Evolutionary conservation across 768 basidiomycete genomes (phyloP).

Genomic region (Cystobasidium tubakii): DNA sequence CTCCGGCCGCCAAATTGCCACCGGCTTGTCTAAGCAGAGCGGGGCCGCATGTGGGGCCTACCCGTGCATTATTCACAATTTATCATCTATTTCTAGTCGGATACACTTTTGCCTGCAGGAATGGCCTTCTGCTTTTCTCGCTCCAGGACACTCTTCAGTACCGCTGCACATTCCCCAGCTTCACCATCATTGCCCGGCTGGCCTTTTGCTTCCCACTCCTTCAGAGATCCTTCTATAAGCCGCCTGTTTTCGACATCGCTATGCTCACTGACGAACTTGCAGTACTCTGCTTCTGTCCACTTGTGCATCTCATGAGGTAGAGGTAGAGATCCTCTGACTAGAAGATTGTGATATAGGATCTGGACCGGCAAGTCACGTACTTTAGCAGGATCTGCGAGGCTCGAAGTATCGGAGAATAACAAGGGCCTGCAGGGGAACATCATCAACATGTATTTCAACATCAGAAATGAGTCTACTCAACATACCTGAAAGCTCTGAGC

Average conservation of each 20-base stretch:
- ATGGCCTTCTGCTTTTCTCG: constrained; percentile 3
- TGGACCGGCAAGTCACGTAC: constrained; percentile 71
- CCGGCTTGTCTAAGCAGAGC: not conserved
- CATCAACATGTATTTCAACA: too few relatives aligned
- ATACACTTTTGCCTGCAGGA: not conserved
- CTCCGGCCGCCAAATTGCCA: not conserved
- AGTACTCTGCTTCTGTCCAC: constrained; percentile 94
- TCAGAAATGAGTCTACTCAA: not conserved
- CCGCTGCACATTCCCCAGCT: constrained; percentile 1
- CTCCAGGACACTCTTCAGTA: not conserved
- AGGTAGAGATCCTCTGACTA: constrained; percentile 68
- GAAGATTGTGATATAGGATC: constrained; percentile 77
- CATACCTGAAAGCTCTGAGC: constrained; percentile 55
- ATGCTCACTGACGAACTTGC: constrained; percentile 92
- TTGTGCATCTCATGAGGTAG: constrained; percentile 83
- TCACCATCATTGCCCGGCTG: not conserved
- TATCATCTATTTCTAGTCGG: not conserved
- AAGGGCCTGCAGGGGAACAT: constrained; percentile 60
- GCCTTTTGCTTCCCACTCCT: constrained; percentile 60
- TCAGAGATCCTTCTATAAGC: constrained; percentile 70
- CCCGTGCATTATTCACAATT: too few relatives aligned
- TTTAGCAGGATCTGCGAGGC: constrained; percentile 61
- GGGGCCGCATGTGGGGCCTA: not conserved
- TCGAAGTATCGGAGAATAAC: constrained; percentile 75
- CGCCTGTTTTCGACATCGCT: constrained; percentile 69